phyloP scores from a whole-genome alignment of 495 filamentous ascomycete genomes.

The Aspergillus sclerotiicarbonarius region DNA sequence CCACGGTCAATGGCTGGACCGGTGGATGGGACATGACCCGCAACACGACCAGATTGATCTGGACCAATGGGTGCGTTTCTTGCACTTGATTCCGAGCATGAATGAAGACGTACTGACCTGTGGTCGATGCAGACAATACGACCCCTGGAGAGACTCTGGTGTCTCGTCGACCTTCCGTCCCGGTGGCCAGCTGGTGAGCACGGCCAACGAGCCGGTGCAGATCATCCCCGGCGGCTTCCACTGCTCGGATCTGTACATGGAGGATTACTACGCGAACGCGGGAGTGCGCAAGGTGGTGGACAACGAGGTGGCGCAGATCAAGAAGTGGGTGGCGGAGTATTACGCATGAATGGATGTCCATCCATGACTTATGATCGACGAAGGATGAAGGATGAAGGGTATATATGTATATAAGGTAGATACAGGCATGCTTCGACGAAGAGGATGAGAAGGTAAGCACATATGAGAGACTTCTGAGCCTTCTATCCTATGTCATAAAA shows the following conservation, averaged over 20 bases:
- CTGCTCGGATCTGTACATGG: constrained; percentile 47
- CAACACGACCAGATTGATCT: constrained; percentile 55
- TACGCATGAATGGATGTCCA: constrained; percentile 21
- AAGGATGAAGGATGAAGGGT: neutral
- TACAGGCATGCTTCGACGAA: no score
- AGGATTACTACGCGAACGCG: constrained; percentile 41
- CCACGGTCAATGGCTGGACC: constrained; percentile 57
- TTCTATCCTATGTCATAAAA: no score
- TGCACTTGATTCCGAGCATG: neutral
- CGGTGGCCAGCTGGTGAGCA: constrained; percentile 50
- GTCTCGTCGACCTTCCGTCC: constrained; percentile 53
- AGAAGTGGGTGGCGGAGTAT: constrained; percentile 50
- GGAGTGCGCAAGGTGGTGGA: constrained; percentile 37
- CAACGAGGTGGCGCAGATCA: constrained; percentile 44
- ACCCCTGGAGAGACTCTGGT: constrained; percentile 57
- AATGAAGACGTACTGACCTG: neutral
- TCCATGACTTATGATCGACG: neutral
- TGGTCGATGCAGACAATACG: constrained; percentile 42
- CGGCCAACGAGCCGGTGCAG: constrained; percentile 43
- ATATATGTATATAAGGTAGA: neutral
- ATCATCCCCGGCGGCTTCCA: constrained; percentile 57
- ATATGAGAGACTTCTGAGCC: no score
- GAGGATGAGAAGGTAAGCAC: no score
- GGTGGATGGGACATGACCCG: constrained; percentile 55
- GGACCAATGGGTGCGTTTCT: constrained; percentile 54